Base-by-base conservation (phyloP, 2,329 filamentous ascomycete genomes). In the Hymenoscyphus infarciens region DNA sequence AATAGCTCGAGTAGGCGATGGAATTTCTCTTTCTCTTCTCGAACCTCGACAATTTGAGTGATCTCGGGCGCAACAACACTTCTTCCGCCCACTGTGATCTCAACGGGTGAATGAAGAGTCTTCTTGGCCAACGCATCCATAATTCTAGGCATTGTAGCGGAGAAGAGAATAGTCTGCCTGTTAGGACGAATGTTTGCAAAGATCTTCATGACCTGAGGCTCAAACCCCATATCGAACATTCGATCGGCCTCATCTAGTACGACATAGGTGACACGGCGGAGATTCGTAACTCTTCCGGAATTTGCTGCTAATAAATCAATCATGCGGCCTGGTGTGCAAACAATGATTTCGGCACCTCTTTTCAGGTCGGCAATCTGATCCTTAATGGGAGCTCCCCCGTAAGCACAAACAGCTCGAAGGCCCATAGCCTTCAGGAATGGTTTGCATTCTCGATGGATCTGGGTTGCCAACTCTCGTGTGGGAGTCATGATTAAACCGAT, bases 141-240 rank as follows among this genome's bases (percentile, higher is more conserved):
- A 67, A 94, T 93, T 56, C 90, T 87, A 22, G 95, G 95, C 81
- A 98, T 97, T 0, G 95, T 99, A 3, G 95, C 95, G 0, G 95
- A 98, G 76, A 98, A 99, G 27, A 98, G 82, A 59, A 98, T 92
- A 0, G 92, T 97, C 74, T 99, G 95, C 58, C 91, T 88, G 74
- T 97, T 91, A 0, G 95, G 93, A 56, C 95, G 88, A 74, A 97
- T 90, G 72, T 95, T 97, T 68, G 87, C 87, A 74, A 98, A 87
- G 63, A 99, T 95, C 76, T 96, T 97, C 86, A 95, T 95, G 60
- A 99, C 93, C 75, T 99, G 95, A 1, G 95, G 94, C 77, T 97
- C 94, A 73, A 99, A 99, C 15, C 95, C 95, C 95, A 99, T 98
- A 75, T 99, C 95, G 74, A 98, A 97, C 95, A 99, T 98, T 66